Base-by-base conservation (phyloP, 306 rosid species). In the Glycine tomentella region DNA sequence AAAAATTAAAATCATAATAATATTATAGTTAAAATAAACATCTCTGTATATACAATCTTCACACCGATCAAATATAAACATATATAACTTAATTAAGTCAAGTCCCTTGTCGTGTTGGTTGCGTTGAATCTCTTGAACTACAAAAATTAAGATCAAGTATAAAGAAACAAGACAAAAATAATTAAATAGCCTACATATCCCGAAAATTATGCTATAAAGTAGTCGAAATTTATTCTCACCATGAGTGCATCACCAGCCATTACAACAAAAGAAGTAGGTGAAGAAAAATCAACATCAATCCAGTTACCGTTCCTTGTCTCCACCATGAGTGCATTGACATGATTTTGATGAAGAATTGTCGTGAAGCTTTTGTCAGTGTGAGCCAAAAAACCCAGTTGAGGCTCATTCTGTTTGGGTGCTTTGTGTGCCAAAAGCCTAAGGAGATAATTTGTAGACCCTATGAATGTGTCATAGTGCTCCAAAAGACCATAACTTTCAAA, bases 321-420 rank as follows among this genome's bases (percentile, higher is more conserved):
- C 9, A 93, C 86, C 84, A 87, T 84, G 72, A 93, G 86, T 44
- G 89, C 98, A 58, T 90, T 87, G 38, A 87, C 79, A 11, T 89
- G 89, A 52, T 91, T 87, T 76, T 93, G 98, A 50, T 89, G 84
- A 82, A 93, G 91, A 65, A 91, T 80, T 72, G 98, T 90, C 31
- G 93, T 91, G 90, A 91, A 93, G 86, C 95, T 93, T 84, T 91
- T 93, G 80, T 93, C 98, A 2, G 95, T 93, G 76, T 93, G 98
- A 65, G 89, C 15, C 2, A 89, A 88, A 14, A 93, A 88, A 5
- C 88, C 92, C 49, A 91, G 77, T 61, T 75, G 83, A 49, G 90
- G 82, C 56, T 90, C 77, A 2, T 74, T 55, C 42, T 68, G 80
- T 12, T 64, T n/a, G 0, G 93, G 87, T 20, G 89, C 85, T 75